Conservation (phyloP, 225 moss, liverwort and hornwort genomes). For the Pleurozium schreberi region DNA sequence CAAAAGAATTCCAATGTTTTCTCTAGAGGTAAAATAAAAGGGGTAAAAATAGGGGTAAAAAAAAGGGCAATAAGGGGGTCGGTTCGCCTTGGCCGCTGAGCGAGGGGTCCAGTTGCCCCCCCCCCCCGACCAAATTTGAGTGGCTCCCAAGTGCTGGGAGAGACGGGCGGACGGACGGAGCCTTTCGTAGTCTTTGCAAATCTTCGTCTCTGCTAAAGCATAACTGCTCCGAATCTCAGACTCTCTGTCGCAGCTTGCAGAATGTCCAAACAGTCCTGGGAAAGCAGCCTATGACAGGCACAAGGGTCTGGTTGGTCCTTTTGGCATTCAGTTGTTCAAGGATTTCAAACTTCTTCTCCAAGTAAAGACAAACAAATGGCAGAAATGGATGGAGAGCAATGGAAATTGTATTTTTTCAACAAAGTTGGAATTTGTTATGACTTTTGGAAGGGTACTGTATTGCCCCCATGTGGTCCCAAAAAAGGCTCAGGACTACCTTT, state of each 20-base stretch:
- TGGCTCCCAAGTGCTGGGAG: background rate
- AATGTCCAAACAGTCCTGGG: background rate
- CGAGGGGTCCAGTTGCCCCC: too few relatives aligned
- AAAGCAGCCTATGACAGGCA: background rate
- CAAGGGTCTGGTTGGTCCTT: background rate
- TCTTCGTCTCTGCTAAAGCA: background rate
- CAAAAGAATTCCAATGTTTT: too few relatives aligned
- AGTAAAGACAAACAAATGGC: background rate
- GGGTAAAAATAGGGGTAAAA: too few relatives aligned
- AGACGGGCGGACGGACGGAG: too few relatives aligned
- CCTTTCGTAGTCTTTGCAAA: background rate
- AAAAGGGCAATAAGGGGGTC: too few relatives aligned
- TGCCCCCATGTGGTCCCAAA: too few relatives aligned
- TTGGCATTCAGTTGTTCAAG: background rate
- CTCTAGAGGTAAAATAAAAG: too few relatives aligned
- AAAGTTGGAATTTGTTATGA: background rate
- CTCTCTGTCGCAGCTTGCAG: background rate
- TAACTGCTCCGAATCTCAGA: background rate
- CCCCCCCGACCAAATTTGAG: too few relatives aligned
- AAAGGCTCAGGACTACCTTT: background rate
- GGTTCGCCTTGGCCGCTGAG: too few relatives aligned
- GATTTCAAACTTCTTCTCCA: background rate
- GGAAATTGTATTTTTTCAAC: background rate
- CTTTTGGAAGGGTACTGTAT: background rate
- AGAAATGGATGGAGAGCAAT: background rate